A percentile compares a stretch with the other conserved stretches of the same genome.
Conservation (phyloP, 495 filamentous ascomycete genomes). For the Penicillium manginii region DNA sequence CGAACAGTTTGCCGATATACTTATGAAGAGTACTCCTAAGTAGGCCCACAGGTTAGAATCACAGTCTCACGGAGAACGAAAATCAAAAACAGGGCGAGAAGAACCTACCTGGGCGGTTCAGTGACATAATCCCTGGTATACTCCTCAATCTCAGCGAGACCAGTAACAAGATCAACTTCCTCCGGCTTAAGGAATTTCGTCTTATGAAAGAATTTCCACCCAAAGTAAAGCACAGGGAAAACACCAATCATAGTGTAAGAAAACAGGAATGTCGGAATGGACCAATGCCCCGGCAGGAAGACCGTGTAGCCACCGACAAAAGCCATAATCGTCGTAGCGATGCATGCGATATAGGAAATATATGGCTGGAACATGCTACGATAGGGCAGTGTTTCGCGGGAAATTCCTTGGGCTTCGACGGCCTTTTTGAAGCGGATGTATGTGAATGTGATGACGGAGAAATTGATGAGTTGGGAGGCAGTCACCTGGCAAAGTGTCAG, state of each 20-base stretch:
- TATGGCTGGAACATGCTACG: slow-evolving; percentile 69
- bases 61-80: background rate
- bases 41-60: background rate
- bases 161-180: slow-evolving; percentile 65
- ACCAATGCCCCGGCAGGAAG: slow-evolving; percentile 74
- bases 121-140: slow-evolving; percentile 69
- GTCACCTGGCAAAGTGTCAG: slow-evolving; percentile 47
- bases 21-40: slow-evolving; percentile 31
- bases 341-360: slow-evolving; percentile 67
- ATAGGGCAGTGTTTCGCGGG: slow-evolving; percentile 66
- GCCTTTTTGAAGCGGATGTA: slow-evolving; percentile 76
- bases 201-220: slow-evolving; percentile 71
- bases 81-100: background rate
- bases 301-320: slow-evolving; percentile 78
- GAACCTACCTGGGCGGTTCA: slow-evolving; percentile 58
- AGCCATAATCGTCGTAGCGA: slow-evolving; percentile 66
- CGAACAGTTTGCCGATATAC: slow-evolving; percentile 25
- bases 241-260: slow-evolving; percentile 73
- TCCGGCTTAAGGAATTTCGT: slow-evolving; percentile 59
- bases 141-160: slow-evolving; percentile 74
- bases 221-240: slow-evolving; percentile 67
- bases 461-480: slow-evolving; percentile 76
- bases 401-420: slow-evolving; percentile 68
- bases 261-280: slow-evolving; percentile 74
- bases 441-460: slow-evolving; percentile 59